Evolutionary conservation across 176 grass and related monocot genomes (phyloP).

Genomic region (Ampelocalamus luodianensis): DNA sequence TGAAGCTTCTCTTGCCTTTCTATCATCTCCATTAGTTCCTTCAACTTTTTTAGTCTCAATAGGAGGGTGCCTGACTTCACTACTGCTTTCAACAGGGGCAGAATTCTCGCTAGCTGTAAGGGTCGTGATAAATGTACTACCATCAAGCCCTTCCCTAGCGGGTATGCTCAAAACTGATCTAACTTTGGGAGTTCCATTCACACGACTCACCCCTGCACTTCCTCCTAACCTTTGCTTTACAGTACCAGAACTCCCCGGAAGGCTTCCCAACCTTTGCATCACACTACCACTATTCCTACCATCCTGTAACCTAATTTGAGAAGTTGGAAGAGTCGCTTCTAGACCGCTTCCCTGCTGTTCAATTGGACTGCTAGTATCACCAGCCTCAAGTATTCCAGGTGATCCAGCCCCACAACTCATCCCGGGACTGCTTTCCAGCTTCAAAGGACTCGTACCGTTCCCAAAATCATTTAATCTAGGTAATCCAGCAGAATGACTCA

Average conservation of each 20-base stretch:
- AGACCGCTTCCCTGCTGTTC: constrained; percentile 16
- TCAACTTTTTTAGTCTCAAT: constrained; percentile 36
- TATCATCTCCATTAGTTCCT: constrained; percentile 38
- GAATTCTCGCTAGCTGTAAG: constrained; percentile 33
- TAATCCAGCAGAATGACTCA: constrained; percentile 23
- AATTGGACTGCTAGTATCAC: background rate
- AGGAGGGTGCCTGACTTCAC: constrained; percentile 26
- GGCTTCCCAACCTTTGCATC: constrained; percentile 50
- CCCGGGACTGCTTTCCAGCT: constrained; percentile 31
- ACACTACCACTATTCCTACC: constrained; percentile 37
- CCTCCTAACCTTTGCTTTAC: constrained; percentile 45
- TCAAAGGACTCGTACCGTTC: background rate
- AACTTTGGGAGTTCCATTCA: constrained; percentile 52
- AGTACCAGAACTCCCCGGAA: constrained; percentile 22
- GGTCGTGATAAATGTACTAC: constrained; percentile 20
- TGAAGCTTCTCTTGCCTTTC: constrained; percentile 42
- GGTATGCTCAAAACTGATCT: constrained; percentile 82
- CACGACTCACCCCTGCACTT: constrained; percentile 36
- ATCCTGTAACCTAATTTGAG: constrained; percentile 35
- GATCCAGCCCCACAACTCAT: constrained; percentile 27
- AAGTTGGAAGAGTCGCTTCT: background rate
- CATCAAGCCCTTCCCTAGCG: constrained; percentile 42
- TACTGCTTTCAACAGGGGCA: constrained; percentile 37
- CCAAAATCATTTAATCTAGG: constrained; percentile 35
- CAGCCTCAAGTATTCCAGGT: constrained; percentile 13